Conservation (phyloP, 176 grass and related monocot species). For the Musa acuminata region DNA sequence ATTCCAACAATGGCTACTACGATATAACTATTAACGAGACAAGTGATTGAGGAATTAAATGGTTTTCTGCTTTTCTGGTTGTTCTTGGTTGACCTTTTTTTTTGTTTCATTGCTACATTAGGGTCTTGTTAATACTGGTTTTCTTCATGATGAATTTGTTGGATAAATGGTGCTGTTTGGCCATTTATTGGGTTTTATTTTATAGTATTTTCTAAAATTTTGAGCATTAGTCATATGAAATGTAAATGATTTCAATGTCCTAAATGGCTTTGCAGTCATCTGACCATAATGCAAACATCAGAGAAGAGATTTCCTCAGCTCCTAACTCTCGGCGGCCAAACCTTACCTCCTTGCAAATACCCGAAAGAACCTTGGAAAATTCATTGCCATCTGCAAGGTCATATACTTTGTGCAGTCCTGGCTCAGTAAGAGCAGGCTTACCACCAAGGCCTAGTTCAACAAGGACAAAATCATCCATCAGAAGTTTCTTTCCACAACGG, state of each 20-base stretch:
- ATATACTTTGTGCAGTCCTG: conserved; percentile 48
- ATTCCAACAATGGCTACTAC: not conserved
- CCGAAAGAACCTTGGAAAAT: conserved; percentile 61
- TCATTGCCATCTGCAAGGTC: conserved; percentile 32
- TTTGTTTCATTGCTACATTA: not conserved
- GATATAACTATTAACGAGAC: not conserved
- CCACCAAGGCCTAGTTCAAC: conserved; percentile 67
- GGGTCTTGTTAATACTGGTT: not conserved
- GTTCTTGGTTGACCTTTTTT: not conserved
- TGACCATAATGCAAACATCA: conserved; percentile 6
- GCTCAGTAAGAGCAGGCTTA: conserved; percentile 50
- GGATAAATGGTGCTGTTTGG: not conserved
- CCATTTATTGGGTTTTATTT: not conserved
- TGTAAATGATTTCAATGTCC: not conserved
- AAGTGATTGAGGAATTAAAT: not conserved
- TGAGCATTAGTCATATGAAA: not conserved
- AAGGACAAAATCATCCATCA: conserved; percentile 66
- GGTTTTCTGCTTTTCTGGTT: not conserved
- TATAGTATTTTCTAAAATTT: not conserved
- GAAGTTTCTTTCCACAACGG: conserved; percentile 47
- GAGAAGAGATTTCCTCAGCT: conserved; percentile 6
- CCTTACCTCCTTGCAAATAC: conserved; percentile 69
- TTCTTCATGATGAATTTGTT: not conserved
- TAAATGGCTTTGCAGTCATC: conserved; percentile 18
- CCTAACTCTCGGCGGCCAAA: conserved; percentile 25